phyloP scores from a whole-genome alignment of 163 green algal genomes.

The Chlamydomonas reinhardtii region DNA sequence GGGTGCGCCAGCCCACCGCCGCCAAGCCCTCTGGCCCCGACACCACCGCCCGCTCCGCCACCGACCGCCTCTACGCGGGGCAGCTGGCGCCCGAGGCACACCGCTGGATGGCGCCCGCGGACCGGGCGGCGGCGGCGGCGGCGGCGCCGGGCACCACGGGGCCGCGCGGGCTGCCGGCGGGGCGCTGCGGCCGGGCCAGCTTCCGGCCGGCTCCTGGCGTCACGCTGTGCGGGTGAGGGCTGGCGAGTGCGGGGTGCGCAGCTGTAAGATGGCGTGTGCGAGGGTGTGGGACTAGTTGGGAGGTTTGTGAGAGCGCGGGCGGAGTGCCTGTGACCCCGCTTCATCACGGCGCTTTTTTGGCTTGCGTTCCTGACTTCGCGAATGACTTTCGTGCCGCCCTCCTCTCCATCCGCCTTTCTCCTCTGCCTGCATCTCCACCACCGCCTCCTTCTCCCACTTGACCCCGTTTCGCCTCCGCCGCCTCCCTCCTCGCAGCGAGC shows the following conservation, averaged over 20 bases:
- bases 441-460: too few relatives aligned
- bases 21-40: background rate
- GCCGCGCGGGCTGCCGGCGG: slow-evolving; percentile 10
- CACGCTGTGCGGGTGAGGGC: slow-evolving; percentile 20
- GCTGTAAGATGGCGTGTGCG: too few relatives aligned
- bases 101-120: slow-evolving; percentile 15
- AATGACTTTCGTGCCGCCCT: too few relatives aligned
- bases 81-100: slow-evolving; percentile 1
- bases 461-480: background rate
- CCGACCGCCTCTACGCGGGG: slow-evolving; percentile 20
- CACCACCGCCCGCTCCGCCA: background rate
- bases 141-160: background rate
- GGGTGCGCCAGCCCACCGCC: background rate
- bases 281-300: too few relatives aligned
- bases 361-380: background rate
- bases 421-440: background rate
- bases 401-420: too few relatives aligned
- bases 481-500: background rate
- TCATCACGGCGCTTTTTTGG: too few relatives aligned
- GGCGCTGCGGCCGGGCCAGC: background rate
- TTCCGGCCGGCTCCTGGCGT: slow-evolving; percentile 17
- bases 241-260: too few relatives aligned
- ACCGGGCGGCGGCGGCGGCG: background rate
- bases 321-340: too few relatives aligned
- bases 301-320: too few relatives aligned